Conservation (phyloP, 2,329 filamentous ascomycete genomes). For the Claviceps cyperi region DNA sequence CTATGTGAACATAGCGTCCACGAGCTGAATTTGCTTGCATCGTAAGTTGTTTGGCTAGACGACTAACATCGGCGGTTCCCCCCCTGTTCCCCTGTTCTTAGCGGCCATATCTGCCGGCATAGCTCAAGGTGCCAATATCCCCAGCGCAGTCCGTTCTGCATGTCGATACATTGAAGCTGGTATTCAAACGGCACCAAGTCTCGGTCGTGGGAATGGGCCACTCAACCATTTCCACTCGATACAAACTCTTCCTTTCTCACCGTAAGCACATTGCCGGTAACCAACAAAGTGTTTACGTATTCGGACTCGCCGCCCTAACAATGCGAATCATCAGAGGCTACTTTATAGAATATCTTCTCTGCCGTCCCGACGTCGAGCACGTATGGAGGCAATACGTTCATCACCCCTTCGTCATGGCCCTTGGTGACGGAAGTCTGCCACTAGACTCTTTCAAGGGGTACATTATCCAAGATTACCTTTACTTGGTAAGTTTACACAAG, state of each 20-base stretch:
- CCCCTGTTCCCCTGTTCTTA: constrained; percentile 12
- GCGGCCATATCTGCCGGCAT: constrained; percentile 65
- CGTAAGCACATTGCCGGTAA: constrained; percentile 25
- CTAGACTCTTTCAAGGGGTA: constrained; percentile 73
- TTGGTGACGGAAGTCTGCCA: constrained; percentile 64
- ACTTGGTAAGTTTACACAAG: constrained; percentile 42
- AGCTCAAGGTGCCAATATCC: constrained; percentile 40
- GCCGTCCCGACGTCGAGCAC: constrained; percentile 55
- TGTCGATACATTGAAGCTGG: constrained; percentile 59
- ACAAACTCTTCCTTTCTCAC: constrained; percentile 52
- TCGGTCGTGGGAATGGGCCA: constrained; percentile 56
- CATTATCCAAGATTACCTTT: constrained; percentile 84
- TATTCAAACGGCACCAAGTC: constrained; percentile 47
- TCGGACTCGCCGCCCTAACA: not conserved
- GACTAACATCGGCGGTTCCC: not conserved
- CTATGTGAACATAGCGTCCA: not conserved
- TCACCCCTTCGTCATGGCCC: constrained; percentile 66
- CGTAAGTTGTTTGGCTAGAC: not conserved
- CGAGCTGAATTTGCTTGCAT: not conserved
- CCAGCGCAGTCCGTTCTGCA: constrained; percentile 48
- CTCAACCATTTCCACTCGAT: constrained; percentile 68
- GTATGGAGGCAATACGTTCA: constrained; percentile 66
- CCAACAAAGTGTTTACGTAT: not conserved
- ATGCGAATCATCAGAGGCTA: constrained; percentile 38
- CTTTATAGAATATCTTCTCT: constrained; percentile 73